These are phyloP conservation scores for Lactuca sativa DNA, from an alignment of 129 eudicot species.

Conservation along the genomic window DNA sequence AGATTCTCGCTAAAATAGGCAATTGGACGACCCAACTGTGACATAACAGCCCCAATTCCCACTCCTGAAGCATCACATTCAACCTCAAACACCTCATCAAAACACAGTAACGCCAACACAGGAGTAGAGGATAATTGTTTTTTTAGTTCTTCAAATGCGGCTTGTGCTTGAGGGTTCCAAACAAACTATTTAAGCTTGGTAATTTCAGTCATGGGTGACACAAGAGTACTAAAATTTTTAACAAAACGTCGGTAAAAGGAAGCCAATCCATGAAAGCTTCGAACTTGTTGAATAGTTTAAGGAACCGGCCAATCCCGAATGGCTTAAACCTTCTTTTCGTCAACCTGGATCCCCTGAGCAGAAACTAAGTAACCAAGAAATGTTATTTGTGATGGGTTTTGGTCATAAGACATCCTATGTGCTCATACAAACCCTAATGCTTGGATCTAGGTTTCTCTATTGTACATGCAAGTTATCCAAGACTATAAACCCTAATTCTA, in stretches of 20 bases:
- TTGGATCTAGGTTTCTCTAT: too few species aligned
- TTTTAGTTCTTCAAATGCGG: not conserved
- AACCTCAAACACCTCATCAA: not conserved
- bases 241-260: too few species aligned
- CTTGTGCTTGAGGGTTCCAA: not conserved
- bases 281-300: too few species aligned
- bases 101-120: not conserved
- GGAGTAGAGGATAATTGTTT: not conserved
- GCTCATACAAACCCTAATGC: too few species aligned
- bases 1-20: not conserved
- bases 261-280: too few species aligned
- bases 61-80: not conserved
- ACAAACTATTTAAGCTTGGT: too few species aligned
- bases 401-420: too few species aligned
- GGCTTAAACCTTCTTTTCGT: not conserved
- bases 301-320: not conserved
- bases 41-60: not conserved
- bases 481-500: too few species aligned
- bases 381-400: too few species aligned
- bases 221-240: too few species aligned
- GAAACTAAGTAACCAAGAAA: not conserved
- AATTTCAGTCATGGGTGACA: too few species aligned
- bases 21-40: not conserved
- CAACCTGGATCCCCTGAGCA: not conserved
- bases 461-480: too few species aligned